Base-by-base conservation (phyloP, 306 rosid species). In the Quillaja saponaria region DNA sequence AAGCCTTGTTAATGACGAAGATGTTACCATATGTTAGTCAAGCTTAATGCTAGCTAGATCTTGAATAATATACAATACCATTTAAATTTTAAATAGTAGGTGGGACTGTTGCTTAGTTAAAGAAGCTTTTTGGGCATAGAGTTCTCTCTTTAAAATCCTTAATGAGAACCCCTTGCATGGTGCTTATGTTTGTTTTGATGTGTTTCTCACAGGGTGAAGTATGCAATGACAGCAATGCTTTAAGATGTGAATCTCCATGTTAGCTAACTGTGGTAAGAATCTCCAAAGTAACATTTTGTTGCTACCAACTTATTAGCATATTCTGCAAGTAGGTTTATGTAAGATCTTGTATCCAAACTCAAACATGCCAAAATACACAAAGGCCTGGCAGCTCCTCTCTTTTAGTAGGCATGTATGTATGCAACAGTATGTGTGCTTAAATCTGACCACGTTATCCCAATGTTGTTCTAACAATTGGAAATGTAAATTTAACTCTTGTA, bases 191-290 rank as follows among this genome's bases (percentile, higher is more conserved):
- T 41, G 15, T 6, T 54, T 59, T 41, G 58, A 6, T 38, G 48
- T 62, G 57, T 52, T 66, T 51, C 21, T 19, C 47, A 21, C 89
- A 92, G 94, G 83, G 62, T 62, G 87, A 84, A 81, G 75, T 49
- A 59, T 92, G 95, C 62, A 84, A 76, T 31, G 91, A 86, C 49
- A 74, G 14, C 69, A 74, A 74, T 47, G 64, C 85, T 72, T 89
- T 78, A 79, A 79, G 76, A 80, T 78, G 86, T 80, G 71, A 80
- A 73, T 47, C 66, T 51, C 58, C 61, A 7, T 5, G 38, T 40
- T 53, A 55, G 51, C 53, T 10, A 14, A 59, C 50, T 15, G 41
- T 25, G 64, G 58, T 16, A 55, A 31, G 53, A 15, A 49, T 18
- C 46, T 59, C 58, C 20, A 15, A 66, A 56, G 54, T 2, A 25